These are phyloP conservation scores for Alternaria sp. DNA, from an alignment of 2,329 filamentous ascomycete genomes.

Conservation along the genomic window DNA sequence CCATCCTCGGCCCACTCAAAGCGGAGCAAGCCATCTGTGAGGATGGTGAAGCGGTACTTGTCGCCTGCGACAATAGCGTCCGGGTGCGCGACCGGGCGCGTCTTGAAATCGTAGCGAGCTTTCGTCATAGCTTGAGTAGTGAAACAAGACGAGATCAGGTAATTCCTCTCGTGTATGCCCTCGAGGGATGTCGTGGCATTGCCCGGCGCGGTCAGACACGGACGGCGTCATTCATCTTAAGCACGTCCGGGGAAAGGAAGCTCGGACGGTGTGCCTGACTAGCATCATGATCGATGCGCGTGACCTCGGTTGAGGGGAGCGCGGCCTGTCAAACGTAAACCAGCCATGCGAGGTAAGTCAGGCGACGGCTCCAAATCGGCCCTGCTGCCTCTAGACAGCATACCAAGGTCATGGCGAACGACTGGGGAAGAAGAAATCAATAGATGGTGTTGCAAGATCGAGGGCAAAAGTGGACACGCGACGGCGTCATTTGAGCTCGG, in stretches of 20 bases:
- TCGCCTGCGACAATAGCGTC: constrained; percentile 55
- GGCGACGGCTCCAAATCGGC: constrained; percentile 23
- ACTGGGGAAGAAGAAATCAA: constrained; percentile 15
- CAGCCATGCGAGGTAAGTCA: constrained; percentile 21
- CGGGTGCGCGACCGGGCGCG: constrained; percentile 53
- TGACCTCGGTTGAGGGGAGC: constrained; percentile 30
- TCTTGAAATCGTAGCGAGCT: constrained; percentile 53
- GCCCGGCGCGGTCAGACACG: constrained; percentile 21
- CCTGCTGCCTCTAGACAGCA: constrained; percentile 14
- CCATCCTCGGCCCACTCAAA: constrained; percentile 68
- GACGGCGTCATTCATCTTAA: constrained; percentile 29
- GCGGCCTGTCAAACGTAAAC: constrained; percentile 4
- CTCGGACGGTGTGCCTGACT: constrained; percentile 21
- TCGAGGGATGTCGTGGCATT: constrained; percentile 19
- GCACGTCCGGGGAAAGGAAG: constrained; percentile 27
- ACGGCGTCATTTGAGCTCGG: constrained; percentile 15
- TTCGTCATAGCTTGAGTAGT: constrained; percentile 33
- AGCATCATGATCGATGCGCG: constrained; percentile 25
- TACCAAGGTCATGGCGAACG: constrained; percentile 11
- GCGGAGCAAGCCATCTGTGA: constrained; percentile 63
- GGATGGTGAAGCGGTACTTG: constrained; percentile 66
- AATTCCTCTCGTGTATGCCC: constrained; percentile 12
- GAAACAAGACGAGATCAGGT: constrained; percentile 12
- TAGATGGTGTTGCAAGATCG: constrained; percentile 16
- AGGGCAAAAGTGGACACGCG: constrained; percentile 22